Evolutionary conservation across 139 green algal genomes (phyloP).

Genomic region (Closterium sp.): DNA sequence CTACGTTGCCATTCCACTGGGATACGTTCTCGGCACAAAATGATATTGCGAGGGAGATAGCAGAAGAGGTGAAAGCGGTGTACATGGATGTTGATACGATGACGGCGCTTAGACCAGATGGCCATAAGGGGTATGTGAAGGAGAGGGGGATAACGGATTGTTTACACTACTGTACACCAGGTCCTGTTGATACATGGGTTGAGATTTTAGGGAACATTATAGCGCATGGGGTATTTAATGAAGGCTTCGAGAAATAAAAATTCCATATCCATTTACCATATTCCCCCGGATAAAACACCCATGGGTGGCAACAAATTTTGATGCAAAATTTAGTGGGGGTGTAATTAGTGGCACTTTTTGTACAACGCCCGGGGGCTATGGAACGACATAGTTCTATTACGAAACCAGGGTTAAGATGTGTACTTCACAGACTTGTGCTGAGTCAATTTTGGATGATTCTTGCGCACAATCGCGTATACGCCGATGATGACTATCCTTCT

Average conservation of each 20-base stretch:
- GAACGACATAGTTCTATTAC: too few relatives aligned
- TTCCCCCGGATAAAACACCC: too few relatives aligned
- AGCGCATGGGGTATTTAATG: neutral
- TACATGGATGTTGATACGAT: constrained; percentile 40
- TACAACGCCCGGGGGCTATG: too few relatives aligned
- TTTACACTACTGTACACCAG: constrained; percentile 25
- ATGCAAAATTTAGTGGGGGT: too few relatives aligned
- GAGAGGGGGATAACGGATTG: constrained; percentile 3
- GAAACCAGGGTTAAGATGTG: too few relatives aligned
- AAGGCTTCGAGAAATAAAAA: neutral
- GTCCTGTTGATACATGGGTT: constrained; percentile 19
- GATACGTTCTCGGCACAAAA: constrained; percentile 19
- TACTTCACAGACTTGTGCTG: too few relatives aligned
- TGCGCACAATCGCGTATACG: too few relatives aligned
- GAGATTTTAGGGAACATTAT: constrained; percentile 25
- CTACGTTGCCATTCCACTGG: constrained; percentile 9
- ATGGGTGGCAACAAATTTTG: too few relatives aligned
- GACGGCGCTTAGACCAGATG: constrained; percentile 19
- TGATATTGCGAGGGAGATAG: constrained; percentile 19
- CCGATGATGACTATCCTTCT: too few relatives aligned
- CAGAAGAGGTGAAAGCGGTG: constrained; percentile 11
- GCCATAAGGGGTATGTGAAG: constrained; percentile 16
- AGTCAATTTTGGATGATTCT: too few relatives aligned
- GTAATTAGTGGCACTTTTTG: too few relatives aligned
- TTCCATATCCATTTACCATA: too few relatives aligned